A percentile compares a stretch with the other conserved stretches of the same genome.
Evolutionary conservation across 306 rosid genomes (phyloP).

Genomic region (Vigna unguiculata): DNA sequence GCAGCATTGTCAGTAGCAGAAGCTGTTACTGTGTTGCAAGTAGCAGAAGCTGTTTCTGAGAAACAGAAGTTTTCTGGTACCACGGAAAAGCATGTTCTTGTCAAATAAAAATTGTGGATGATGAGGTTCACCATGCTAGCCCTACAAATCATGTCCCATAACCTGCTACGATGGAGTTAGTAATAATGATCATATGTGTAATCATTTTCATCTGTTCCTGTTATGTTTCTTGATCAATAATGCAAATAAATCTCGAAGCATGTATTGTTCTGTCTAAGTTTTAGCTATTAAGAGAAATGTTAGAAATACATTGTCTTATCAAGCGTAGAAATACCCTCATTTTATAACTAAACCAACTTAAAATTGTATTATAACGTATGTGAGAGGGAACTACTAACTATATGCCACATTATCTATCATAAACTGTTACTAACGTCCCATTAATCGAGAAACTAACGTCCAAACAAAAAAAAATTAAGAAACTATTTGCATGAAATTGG

Average conservation of each 20-base stretch:
- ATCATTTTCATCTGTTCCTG: conserved; percentile 28
- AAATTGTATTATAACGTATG: too few relatives aligned
- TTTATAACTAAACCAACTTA: too few relatives aligned
- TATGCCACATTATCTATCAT: too few relatives aligned
- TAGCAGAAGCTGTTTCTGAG: conserved; percentile 42
- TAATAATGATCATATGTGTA: conserved; percentile 29
- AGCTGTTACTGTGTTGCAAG: conserved; percentile 6
- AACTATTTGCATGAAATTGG: too few relatives aligned
- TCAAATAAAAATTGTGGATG: conserved; percentile 51
- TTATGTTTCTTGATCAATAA: conserved; percentile 6
- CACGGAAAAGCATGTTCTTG: conserved; percentile 41
- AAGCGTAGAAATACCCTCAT: too few relatives aligned
- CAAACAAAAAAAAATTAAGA: too few relatives aligned
- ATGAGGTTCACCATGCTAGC: conserved; percentile 8
- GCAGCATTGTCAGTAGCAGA: conserved; percentile 37
- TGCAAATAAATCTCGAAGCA: conserved; percentile 15
- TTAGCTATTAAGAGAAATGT: too few relatives aligned
- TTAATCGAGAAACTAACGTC: too few relatives aligned
- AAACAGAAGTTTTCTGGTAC: conserved; percentile 44
- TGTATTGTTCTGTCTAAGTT: not conserved
- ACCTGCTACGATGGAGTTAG: conserved; percentile 29
- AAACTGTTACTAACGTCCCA: too few relatives aligned
- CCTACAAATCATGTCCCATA: conserved; percentile 1
- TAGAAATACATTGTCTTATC: too few relatives aligned
- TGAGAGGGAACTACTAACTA: too few relatives aligned